phyloP scores from a whole-genome alignment of 257 asterid genomes.

The Eustoma russellianum region DNA sequence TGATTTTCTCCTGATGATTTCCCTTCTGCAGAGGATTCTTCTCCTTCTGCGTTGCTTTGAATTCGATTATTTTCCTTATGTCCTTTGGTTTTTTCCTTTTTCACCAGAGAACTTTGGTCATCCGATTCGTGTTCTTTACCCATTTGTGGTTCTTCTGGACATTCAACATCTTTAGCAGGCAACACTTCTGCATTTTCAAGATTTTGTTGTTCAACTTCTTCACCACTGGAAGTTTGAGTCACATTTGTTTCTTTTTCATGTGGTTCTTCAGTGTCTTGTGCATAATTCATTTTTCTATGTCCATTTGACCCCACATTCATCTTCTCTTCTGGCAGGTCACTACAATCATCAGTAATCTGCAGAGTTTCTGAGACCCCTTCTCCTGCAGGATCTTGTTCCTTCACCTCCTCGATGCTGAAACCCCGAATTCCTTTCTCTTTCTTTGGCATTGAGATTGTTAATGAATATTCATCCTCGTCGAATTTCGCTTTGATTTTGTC shows the following conservation, averaged over 20 bases:
- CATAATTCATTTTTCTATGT: neutral
- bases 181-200: neutral
- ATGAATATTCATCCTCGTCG: constrained; percentile 41
- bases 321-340: constrained; percentile 4
- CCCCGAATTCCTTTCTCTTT: constrained; percentile 54
- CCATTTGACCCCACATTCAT: neutral
- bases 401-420: constrained; percentile 43
- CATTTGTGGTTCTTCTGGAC: constrained; percentile 6
- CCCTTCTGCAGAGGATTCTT: constrained; percentile 1
- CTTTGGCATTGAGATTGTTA: constrained; percentile 69
- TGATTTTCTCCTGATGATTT: constrained; percentile 9
- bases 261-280: neutral
- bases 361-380: constrained; percentile 27
- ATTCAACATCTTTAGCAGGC: constrained; percentile 5
- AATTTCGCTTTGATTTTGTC: constrained; percentile 59
- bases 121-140: neutral
- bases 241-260: neutral
- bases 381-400: constrained; percentile 25
- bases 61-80: constrained; percentile 9
- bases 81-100: constrained; percentile 3
- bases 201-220: neutral
- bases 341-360: constrained; percentile 26
- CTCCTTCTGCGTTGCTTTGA: constrained; percentile 4
- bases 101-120: neutral
- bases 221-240: neutral